phyloP scores from a whole-genome alignment of 805 yeast genomes.

The Pichia eremophila region DNA sequence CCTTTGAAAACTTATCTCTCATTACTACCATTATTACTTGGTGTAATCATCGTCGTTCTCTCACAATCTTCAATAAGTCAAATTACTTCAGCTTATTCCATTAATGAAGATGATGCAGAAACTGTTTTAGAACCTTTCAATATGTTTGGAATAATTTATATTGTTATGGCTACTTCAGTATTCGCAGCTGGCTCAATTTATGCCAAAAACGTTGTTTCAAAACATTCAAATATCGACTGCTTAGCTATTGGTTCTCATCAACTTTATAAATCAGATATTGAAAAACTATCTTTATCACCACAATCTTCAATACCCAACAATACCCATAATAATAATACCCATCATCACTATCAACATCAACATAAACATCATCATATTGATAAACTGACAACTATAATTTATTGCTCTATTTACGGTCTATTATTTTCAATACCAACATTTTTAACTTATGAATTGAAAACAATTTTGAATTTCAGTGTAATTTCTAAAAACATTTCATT shows the following conservation, averaged over 20 bases:
- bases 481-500: neutral
- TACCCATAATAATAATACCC: neutral
- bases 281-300: neutral
- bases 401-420: slow-evolving; percentile 69
- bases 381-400: slow-evolving; percentile 69
- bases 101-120: neutral
- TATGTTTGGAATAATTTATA: slow-evolving; percentile 50
- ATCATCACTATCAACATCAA: too few species aligned
- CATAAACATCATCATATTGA: slow-evolving; percentile 38
- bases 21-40: slow-evolving; percentile 40
- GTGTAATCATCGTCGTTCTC: slow-evolving; percentile 42
- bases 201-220: slow-evolving; percentile 71
- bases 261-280: neutral
- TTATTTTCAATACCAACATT: slow-evolving; percentile 67
- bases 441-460: slow-evolving; percentile 48
- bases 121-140: neutral
- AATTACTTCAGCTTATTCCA: neutral
- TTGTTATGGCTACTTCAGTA: slow-evolving; percentile 57
- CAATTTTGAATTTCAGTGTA: slow-evolving; percentile 1
- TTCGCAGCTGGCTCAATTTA: slow-evolving; percentile 84
- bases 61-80: slow-evolving; percentile 14
- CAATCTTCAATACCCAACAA: neutral
- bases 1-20: slow-evolving; percentile 44
- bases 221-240: neutral
- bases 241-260: neutral